These are phyloP conservation scores for Lyophyllum shimeji DNA, from an alignment of 768 basidiomycete species.

Conservation along the genomic window DNA sequence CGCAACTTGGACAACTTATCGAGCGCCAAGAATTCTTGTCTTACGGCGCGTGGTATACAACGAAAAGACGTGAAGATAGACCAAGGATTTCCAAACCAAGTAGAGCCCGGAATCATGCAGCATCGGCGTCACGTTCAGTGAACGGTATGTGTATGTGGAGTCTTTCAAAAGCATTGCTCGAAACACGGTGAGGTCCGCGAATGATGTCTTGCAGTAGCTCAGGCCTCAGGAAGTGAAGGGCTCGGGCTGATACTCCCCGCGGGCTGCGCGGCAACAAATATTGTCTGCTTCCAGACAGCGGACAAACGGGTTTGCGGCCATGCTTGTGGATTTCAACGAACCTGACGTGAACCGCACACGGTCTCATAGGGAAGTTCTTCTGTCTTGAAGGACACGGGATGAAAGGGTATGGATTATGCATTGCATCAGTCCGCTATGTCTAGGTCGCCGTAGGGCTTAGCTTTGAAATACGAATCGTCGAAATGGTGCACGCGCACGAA, in stretches of 20 bases:
- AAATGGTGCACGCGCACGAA: slow-evolving; percentile 91
- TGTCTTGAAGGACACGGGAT: background rate
- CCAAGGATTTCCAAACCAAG: background rate
- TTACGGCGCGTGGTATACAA: background rate
- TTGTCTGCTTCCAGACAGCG: too few relatives aligned
- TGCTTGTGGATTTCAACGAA: background rate
- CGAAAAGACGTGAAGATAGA: background rate
- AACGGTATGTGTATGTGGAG: too few relatives aligned
- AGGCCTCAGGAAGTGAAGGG: too few relatives aligned
- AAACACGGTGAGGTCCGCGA: too few relatives aligned
- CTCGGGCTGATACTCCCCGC: too few relatives aligned
- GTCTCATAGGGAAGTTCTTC: background rate
- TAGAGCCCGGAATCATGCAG: too few relatives aligned
- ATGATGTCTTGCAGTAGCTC: too few relatives aligned
- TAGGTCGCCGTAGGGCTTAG: slow-evolving; percentile 88
- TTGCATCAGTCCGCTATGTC: slow-evolving; percentile 54
- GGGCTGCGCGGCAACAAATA: too few relatives aligned
- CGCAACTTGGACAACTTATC: background rate
- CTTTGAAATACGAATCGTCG: slow-evolving; percentile 92
- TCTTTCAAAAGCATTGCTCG: too few relatives aligned
- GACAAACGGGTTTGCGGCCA: too few relatives aligned
- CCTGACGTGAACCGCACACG: background rate
- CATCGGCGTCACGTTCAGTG: too few relatives aligned
- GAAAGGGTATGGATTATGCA: slow-evolving; percentile 12
- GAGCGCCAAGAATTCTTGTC: background rate